phyloP scores from a whole-genome alignment of 192 early-diverging fungal species.

The Phycomyces nitens region DNA sequence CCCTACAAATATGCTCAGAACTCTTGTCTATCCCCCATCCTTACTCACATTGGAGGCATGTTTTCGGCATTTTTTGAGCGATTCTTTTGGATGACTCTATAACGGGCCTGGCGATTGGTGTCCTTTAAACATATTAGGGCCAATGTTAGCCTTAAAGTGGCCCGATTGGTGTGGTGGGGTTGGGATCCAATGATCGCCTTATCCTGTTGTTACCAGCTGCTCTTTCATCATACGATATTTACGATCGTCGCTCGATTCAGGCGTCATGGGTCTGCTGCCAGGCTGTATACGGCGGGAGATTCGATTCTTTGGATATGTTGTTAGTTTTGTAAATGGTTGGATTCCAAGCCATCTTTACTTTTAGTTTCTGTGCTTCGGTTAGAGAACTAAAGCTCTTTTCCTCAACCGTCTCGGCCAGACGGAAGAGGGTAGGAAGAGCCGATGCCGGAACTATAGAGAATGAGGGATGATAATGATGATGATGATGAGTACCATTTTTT shows the following conservation, averaged over 20 bases:
- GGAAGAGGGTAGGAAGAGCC: conserved; percentile 49
- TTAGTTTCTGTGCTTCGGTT: conserved; percentile 49
- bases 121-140: conserved; percentile 11
- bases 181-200: too few species aligned
- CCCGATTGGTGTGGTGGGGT: too few species aligned
- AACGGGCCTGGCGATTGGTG: conserved; percentile 39
- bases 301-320: conserved; percentile 21
- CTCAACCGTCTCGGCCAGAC: conserved; percentile 64
- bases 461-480: not conserved
- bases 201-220: conserved; percentile 25
- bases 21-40: too few species aligned
- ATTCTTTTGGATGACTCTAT: conserved; percentile 48
- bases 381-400: conserved; percentile 57
- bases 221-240: conserved; percentile 15
- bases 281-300: conserved; percentile 26
- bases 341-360: conserved; percentile 30
- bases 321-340: not conserved
- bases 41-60: conserved; percentile 23
- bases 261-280: conserved; percentile 18
- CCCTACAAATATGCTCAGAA: conserved; percentile 12
- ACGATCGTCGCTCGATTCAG: conserved; percentile 9
- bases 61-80: conserved; percentile 19
- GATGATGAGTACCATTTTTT: too few species aligned
- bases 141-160: too few species aligned
- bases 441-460: not conserved